phyloP scores from a whole-genome alignment of 73 alveolate genomes.

The Paramecium bursaria region DNA sequence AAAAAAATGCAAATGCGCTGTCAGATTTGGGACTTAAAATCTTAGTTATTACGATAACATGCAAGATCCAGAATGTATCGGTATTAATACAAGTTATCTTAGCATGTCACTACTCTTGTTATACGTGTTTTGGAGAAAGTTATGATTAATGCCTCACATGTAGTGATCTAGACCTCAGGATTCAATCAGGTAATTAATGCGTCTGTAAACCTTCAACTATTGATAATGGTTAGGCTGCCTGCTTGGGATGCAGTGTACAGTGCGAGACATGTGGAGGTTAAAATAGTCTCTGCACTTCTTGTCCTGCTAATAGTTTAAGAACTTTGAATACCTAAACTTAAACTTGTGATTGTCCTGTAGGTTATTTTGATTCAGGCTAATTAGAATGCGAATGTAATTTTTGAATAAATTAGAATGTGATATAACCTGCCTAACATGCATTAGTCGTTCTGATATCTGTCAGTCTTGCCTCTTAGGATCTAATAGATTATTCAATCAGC shows the following conservation, averaged over 20 bases:
- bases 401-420: not conserved
- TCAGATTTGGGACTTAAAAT: not conserved
- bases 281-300: no score
- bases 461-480: conserved; percentile 1
- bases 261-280: no score
- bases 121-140: not conserved
- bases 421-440: conserved; percentile 9
- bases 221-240: no score
- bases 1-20: not conserved
- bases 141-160: not conserved
- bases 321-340: no score
- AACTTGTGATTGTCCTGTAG: no score
- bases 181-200: not conserved
- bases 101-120: not conserved
- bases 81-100: not conserved
- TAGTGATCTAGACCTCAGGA: not conserved
- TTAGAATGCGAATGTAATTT: not conserved
- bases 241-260: no score
- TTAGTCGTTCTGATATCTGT: not conserved
- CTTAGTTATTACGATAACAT: not conserved
- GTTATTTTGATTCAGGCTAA: conserved; percentile 4
- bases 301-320: no score
- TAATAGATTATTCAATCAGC: not conserved
- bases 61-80: no score
- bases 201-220: no score